A percentile compares a stretch with the other conserved stretches of the same genome.
phyloP scores from a whole-genome alignment of 768 basidiomycete species.

The Infundibulicybe gibba region DNA sequence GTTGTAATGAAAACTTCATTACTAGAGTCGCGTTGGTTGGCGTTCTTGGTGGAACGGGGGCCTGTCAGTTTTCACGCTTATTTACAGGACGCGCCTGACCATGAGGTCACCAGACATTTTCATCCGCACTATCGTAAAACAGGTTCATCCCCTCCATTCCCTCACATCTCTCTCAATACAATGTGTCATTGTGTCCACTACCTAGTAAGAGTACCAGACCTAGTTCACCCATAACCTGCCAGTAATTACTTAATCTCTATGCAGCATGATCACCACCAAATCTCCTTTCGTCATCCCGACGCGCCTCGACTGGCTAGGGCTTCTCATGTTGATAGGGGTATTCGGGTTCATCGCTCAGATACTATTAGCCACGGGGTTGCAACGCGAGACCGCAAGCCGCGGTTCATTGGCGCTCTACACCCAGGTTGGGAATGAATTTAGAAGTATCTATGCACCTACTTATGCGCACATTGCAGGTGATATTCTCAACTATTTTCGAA shows the following conservation, averaged over 20 bases:
- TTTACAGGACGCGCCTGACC: neutral
- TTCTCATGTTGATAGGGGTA: slow-evolving; percentile 43
- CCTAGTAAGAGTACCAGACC: neutral
- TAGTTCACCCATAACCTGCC: no score
- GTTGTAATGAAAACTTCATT: no score
- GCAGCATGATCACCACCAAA: slow-evolving; percentile 37
- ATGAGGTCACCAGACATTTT: slow-evolving; percentile 25
- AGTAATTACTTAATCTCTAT: no score
- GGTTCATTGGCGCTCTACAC: slow-evolving; percentile 58
- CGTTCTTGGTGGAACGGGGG: slow-evolving; percentile 44
- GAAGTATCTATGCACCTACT: neutral
- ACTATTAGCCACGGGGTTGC: slow-evolving; percentile 55
- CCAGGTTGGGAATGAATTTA: slow-evolving; percentile 9
- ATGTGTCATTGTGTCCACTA: neutral
- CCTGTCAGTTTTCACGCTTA: slow-evolving; percentile 33
- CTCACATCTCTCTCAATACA: neutral
- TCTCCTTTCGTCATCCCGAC: slow-evolving; percentile 39
- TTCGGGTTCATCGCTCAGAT: slow-evolving; percentile 46
- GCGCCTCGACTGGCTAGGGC: slow-evolving; percentile 33
- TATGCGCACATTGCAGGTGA: neutral
- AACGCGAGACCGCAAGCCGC: slow-evolving; percentile 40
- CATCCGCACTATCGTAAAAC: slow-evolving; percentile 65
- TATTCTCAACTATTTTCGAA: slow-evolving; percentile 3
- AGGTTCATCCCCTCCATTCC: slow-evolving; percentile 72
- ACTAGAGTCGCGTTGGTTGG: slow-evolving; percentile 44